phyloP scores from a whole-genome alignment of 257 asterid genomes.

The Anisodus acutangulus region DNA sequence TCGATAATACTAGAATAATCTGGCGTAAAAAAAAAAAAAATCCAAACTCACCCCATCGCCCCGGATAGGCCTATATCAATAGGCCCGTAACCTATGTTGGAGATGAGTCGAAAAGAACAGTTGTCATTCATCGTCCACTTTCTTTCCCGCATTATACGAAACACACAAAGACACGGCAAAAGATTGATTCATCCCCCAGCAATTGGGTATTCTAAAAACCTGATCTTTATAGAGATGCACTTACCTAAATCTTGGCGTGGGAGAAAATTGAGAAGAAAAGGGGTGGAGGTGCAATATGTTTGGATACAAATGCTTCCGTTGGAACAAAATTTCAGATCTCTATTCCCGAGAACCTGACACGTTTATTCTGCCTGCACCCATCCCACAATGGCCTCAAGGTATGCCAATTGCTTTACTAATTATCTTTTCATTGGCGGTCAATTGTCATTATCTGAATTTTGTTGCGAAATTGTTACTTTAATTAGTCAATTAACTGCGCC shows the following conservation, averaged over 20 bases:
- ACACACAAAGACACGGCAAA: not conserved
- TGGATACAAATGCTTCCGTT: slow-evolving; percentile 58
- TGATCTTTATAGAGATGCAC: not conserved
- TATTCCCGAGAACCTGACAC: slow-evolving; percentile 48
- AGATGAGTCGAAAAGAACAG: not conserved
- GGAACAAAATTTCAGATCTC: slow-evolving; percentile 57
- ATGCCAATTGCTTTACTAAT: not conserved
- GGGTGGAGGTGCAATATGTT: slow-evolving; percentile 44
- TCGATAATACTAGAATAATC: too few relatives aligned
- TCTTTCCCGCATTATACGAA: not conserved
- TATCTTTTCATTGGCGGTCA: not conserved
- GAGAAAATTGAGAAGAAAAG: not conserved
- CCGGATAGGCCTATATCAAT: too few relatives aligned
- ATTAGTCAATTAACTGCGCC: not conserved
- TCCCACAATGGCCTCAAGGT: slow-evolving; percentile 91
- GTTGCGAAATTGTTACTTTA: not conserved
- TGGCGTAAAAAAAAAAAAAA: too few relatives aligned
- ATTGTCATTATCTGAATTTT: not conserved
- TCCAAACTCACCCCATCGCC: too few relatives aligned
- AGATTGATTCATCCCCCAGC: not conserved
- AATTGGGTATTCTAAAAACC: not conserved
- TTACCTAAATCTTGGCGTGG: not conserved
- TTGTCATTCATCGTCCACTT: slow-evolving; percentile 21
- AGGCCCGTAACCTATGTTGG: not conserved
- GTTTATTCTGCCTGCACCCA: slow-evolving; percentile 71